Conservation (phyloP, 2,329 filamentous ascomycete species). For the Aureobasidium sp. region DNA sequence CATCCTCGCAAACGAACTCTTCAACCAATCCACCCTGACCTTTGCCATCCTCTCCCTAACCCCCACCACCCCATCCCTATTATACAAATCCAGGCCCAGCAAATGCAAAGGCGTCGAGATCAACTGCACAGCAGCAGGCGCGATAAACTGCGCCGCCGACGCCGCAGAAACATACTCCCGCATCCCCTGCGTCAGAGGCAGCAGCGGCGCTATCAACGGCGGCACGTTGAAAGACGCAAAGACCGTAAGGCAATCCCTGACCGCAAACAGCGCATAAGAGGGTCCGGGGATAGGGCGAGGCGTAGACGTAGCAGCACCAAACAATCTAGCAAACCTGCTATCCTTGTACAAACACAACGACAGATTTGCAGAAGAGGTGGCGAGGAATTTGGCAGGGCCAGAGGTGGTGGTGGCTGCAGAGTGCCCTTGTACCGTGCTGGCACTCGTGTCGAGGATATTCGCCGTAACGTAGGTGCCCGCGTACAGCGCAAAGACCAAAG, state of each 20-base stretch:
- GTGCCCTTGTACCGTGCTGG: slow-evolving; percentile 52
- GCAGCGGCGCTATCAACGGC: slow-evolving; percentile 60
- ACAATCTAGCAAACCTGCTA: slow-evolving; percentile 72
- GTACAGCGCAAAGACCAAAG: slow-evolving; percentile 62
- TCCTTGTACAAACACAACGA: slow-evolving; percentile 84
- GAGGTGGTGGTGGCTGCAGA: slow-evolving; percentile 58
- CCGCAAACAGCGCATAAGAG: slow-evolving; percentile 69
- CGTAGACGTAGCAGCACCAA: slow-evolving; percentile 51
- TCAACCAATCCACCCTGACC: slow-evolving; percentile 66
- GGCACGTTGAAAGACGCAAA: slow-evolving; percentile 91
- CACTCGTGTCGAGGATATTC: slow-evolving; percentile 73
- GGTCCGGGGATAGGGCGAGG: slow-evolving; percentile 51
- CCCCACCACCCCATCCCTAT: slow-evolving; percentile 45
- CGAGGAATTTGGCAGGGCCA: slow-evolving; percentile 70
- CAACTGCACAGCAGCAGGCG: slow-evolving; percentile 70
- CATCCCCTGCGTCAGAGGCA: slow-evolving; percentile 41
- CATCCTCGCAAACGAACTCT: slow-evolving; percentile 66
- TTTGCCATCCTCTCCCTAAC: slow-evolving; percentile 55
- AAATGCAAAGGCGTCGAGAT: slow-evolving; percentile 76
- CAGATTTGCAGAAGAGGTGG: slow-evolving; percentile 75
- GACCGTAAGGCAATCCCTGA: slow-evolving; percentile 79
- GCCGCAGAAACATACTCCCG: slow-evolving; percentile 42
- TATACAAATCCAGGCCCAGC: slow-evolving; percentile 78
- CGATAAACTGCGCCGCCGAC: slow-evolving; percentile 64
- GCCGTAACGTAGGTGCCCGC: slow-evolving; percentile 83